Percentiles rank a stretch among this genome's conserved stretches.
Evolutionary conservation across 2,329 filamentous ascomycete genomes (phyloP).

Genomic region (Neurospora sp.): DNA sequence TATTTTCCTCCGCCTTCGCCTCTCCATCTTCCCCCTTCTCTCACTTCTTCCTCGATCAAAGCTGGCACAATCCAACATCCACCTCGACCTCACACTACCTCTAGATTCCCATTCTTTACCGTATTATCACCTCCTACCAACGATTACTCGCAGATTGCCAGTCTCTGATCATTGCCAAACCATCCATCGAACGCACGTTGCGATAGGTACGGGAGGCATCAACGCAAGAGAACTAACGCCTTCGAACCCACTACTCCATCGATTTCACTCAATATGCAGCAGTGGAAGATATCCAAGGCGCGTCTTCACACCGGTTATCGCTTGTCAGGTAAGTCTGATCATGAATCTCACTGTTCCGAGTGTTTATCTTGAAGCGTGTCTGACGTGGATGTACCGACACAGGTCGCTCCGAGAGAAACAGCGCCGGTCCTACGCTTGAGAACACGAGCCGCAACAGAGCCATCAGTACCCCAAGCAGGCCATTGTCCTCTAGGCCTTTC

Average conservation of each 20-base stretch:
- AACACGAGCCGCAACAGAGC: not conserved
- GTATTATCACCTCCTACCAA: not conserved
- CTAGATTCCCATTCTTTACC: too few relatives aligned
- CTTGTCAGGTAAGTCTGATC: not conserved
- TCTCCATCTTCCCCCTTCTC: not conserved
- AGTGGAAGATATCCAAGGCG: not conserved
- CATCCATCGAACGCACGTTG: not conserved
- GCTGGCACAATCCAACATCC: too few relatives aligned
- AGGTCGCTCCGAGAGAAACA: not conserved
- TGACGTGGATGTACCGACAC: not conserved
- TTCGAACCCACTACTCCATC: not conserved
- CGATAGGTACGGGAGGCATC: not conserved
- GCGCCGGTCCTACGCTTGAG: not conserved
- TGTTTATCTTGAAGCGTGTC: not conserved
- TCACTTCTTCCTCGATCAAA: not conserved
- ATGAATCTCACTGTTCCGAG: not conserved
- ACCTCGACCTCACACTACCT: too few relatives aligned
- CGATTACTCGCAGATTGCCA: too few relatives aligned
- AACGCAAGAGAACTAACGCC: not conserved
- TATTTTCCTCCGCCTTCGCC: too few relatives aligned
- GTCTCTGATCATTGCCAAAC: too few relatives aligned
- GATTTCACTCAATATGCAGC: not conserved
- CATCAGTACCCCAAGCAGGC: too few relatives aligned
- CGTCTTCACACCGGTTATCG: not conserved
- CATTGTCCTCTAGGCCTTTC: too few relatives aligned